Conservation (phyloP, 805 yeast species). For the Ogataea degrootiae region DNA sequence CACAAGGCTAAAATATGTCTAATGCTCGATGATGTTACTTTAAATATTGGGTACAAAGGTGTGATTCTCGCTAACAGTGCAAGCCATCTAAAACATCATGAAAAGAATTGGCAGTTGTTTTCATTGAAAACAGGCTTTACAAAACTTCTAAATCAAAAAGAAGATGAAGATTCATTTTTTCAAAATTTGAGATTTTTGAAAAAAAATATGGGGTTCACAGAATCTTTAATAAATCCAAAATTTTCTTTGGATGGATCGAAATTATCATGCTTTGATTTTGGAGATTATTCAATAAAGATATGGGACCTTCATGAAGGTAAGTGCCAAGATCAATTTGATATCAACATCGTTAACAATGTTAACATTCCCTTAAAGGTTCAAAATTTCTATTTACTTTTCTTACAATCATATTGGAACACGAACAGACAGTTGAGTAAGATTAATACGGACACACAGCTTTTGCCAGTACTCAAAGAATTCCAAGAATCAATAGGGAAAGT, state of each 20-base stretch:
- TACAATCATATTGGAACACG: slow-evolving; percentile 21
- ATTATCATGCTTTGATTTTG: slow-evolving; percentile 19
- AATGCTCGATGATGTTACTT: slow-evolving; percentile 10
- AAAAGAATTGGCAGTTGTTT: slow-evolving; percentile 13
- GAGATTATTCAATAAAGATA: slow-evolving; percentile 13
- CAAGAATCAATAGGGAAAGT: slow-evolving; percentile 2
- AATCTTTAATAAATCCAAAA: slow-evolving; percentile 10
- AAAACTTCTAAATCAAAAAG: not conserved
- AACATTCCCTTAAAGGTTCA: slow-evolving; percentile 24
- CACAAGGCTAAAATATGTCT: slow-evolving; percentile 13
- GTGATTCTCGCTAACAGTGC: slow-evolving; percentile 9
- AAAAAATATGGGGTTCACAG: slow-evolving; percentile 5
- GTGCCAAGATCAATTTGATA: slow-evolving; percentile 8
- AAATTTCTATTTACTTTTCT: slow-evolving; percentile 20
- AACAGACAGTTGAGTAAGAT: slow-evolving; percentile 1
- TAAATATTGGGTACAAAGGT: slow-evolving; percentile 20
- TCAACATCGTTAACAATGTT: slow-evolving; percentile 13
- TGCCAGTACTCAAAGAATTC: slow-evolving; percentile 8
- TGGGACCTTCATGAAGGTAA: slow-evolving; percentile 14
- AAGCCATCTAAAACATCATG: slow-evolving; percentile 7
- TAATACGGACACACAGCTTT: slow-evolving; percentile 1
- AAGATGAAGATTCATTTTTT: too few species aligned
- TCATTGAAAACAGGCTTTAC: slow-evolving; percentile 10
- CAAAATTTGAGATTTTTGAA: slow-evolving; percentile 2
- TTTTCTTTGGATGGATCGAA: slow-evolving; percentile 15